These are phyloP conservation scores for Colletotrichum lupini DNA, from an alignment of 2,329 filamentous ascomycete genomes.

Conservation along the genomic window DNA sequence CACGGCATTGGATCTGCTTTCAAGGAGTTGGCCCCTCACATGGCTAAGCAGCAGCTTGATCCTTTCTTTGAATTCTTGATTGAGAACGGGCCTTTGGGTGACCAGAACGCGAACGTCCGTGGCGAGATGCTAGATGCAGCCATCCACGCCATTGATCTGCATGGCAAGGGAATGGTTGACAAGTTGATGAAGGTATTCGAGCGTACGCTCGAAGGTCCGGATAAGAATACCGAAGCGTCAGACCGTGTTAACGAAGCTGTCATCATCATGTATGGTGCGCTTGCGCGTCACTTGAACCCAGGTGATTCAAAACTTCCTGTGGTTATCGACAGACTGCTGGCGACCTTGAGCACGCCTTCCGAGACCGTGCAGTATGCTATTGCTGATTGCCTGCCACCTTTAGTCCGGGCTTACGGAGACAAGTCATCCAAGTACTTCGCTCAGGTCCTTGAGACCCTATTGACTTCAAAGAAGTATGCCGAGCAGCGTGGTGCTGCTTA, in stretches of 20 bases:
- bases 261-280: conserved; percentile 94
- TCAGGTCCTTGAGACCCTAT: conserved; percentile 82
- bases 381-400: conserved; percentile 89
- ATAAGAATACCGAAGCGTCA: conserved; percentile 81
- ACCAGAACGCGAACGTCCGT: conserved; percentile 80
- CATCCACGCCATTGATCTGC: conserved; percentile 80
- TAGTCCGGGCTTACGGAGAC: conserved; percentile 84
- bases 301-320: conserved; percentile 90
- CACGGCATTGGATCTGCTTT: conserved; percentile 91
- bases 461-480: conserved; percentile 92
- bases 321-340: conserved; percentile 86
- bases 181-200: conserved; percentile 94
- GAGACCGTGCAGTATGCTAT: conserved; percentile 98
- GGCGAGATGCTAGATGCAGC: conserved; percentile 93
- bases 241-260: conserved; percentile 97
- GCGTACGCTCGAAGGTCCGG: conserved; percentile 83
- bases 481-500: conserved; percentile 93
- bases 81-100: conserved; percentile 85
- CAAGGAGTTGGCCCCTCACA: conserved; percentile 79
- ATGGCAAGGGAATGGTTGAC: conserved; percentile 86
- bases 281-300: conserved; percentile 85
- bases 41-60: conserved; percentile 77
- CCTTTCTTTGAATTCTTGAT: conserved; percentile 88
- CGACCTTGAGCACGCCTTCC: conserved; percentile 91
- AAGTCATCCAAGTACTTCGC: conserved; percentile 85